These are phyloP conservation scores for Lactarius hengduanensis DNA, from an alignment of 768 basidiomycete genomes.

Conservation along the genomic window DNA sequence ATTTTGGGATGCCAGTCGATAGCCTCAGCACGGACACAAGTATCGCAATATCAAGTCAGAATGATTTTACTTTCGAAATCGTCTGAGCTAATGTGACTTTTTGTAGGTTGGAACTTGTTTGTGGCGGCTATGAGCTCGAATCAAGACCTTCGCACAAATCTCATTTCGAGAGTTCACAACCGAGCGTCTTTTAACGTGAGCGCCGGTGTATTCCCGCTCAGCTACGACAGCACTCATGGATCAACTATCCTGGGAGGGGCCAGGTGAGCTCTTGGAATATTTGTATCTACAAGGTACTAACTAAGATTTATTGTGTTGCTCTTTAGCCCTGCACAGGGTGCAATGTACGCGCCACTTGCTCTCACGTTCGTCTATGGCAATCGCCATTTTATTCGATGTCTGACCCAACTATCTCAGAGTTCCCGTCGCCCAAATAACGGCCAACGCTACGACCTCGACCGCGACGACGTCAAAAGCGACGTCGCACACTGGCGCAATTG, in stretches of 20 bases:
- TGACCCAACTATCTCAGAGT: background rate
- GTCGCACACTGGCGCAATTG: constrained; percentile 20
- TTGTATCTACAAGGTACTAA: background rate
- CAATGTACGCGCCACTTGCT: constrained; percentile 31
- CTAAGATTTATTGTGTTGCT: background rate
- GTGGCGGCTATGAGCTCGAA: constrained; percentile 6
- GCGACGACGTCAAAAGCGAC: background rate
- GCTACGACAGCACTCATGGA: constrained; percentile 11
- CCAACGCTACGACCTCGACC: background rate
- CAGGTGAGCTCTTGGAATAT: constrained; percentile 12
- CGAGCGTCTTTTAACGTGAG: constrained; percentile 14
- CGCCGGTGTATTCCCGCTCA: constrained; percentile 16
- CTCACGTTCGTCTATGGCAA: constrained; percentile 21
- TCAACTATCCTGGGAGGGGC: constrained; percentile 10
- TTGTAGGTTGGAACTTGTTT: background rate
- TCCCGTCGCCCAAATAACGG: constrained; percentile 1
- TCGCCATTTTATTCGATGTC: background rate
- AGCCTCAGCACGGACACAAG: background rate
- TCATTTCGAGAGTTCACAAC: constrained; percentile 18
- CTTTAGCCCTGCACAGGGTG: constrained; percentile 30
- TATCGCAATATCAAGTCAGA: constrained; percentile 1
- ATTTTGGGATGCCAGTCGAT: constrained; percentile 23
- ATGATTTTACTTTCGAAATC: background rate
- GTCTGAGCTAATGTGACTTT: background rate
- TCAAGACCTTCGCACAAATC: background rate